Evolutionary conservation across 2,329 filamentous ascomycete genomes (phyloP).

Genomic region (Colletotrichum somersetense): DNA sequence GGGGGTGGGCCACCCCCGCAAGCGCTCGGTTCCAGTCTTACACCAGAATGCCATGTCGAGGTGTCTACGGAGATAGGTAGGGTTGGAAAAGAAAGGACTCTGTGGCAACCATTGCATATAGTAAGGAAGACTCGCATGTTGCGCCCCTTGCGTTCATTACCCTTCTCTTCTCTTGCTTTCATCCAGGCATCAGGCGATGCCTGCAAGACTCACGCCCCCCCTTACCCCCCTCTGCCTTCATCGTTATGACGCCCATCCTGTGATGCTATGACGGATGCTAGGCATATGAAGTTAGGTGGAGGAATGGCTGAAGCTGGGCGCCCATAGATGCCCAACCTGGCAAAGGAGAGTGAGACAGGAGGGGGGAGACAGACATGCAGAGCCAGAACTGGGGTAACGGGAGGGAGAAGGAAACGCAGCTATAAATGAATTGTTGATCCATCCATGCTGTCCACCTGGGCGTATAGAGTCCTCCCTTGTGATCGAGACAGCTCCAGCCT

Average conservation of each 20-base stretch:
- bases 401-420: constrained; percentile 30
- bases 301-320: not conserved
- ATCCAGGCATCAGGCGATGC: not conserved
- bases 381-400: constrained; percentile 39
- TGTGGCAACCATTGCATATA: constrained; percentile 34
- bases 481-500: constrained; percentile 29
- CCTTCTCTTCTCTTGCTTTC: not conserved
- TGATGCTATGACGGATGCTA: not conserved
- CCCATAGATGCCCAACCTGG: not conserved
- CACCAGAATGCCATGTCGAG: constrained; percentile 2
- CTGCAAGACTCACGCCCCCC: constrained; percentile 9
- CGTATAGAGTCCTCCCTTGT: constrained; percentile 20
- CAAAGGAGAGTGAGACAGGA: constrained; percentile 30
- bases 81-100: constrained; percentile 25
- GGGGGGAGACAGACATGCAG: constrained; percentile 26
- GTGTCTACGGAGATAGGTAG: constrained; percentile 24
- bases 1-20: constrained; percentile 32
- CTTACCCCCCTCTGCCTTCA: not conserved
- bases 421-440: constrained; percentile 38
- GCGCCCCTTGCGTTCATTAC: constrained; percentile 4
- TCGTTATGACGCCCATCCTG: constrained; percentile 14
- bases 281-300: not conserved
- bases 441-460: constrained; percentile 15
- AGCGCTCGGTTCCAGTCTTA: constrained; percentile 1
- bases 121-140: constrained; percentile 19